Evolutionary conservation across 495 filamentous ascomycete species (phyloP).

Genomic region (Hypoxylon perforatum): DNA sequence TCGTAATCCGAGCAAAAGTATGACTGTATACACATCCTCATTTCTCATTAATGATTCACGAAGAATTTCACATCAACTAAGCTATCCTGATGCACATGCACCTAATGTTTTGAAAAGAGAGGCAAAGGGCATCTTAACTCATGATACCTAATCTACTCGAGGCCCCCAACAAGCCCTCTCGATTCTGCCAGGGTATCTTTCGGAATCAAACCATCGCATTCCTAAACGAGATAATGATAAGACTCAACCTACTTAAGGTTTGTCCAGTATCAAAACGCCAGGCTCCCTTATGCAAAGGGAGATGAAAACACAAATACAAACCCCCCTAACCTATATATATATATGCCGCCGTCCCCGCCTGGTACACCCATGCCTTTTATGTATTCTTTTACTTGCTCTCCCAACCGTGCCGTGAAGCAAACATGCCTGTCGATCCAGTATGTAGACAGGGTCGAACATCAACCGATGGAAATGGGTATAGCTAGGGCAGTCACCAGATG

Average conservation of each 20-base stretch:
- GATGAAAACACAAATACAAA: not conserved
- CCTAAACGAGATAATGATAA: not conserved
- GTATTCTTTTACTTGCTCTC: not conserved
- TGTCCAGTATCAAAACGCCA: not conserved
- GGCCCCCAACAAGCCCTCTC: not conserved
- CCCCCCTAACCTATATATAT: not conserved
- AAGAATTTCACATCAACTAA: no score
- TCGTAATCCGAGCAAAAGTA: no score
- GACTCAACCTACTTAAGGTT: not conserved
- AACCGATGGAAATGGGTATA: no score
- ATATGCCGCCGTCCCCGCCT: not conserved
- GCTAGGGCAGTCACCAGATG: no score
- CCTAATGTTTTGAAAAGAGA: no score
- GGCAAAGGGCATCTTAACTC: no score
- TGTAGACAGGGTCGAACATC: no score
- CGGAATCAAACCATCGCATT: not conserved
- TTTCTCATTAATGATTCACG: no score
- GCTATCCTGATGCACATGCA: no score
- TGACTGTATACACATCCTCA: no score
- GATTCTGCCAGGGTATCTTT: not conserved
- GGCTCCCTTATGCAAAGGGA: not conserved
- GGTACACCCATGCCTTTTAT: not conserved
- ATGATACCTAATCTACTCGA: no score
- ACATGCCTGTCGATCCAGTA: no score
- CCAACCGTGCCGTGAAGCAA: not conserved